Percentiles rank a stretch among this genome's conserved stretches.
Conservation (phyloP, 176 grass and related monocot genomes). For the Phyllostachys edulis region DNA sequence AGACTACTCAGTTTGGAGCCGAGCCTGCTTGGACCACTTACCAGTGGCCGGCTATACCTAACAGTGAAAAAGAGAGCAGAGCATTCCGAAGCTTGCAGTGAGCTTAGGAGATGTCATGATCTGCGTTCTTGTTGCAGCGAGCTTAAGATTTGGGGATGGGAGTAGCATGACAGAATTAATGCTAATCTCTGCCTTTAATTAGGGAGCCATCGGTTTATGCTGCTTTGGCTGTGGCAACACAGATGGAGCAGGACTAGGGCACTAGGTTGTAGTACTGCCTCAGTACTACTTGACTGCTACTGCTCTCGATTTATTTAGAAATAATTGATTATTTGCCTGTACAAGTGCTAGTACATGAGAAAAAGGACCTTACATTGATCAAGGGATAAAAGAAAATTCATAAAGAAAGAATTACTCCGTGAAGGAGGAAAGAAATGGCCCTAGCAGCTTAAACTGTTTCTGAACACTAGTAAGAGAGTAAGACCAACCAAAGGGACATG, state of each 20-base stretch:
- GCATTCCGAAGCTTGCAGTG: not conserved
- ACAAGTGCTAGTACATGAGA: not conserved
- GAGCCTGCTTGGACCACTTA: not conserved
- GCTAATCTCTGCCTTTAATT: conserved; percentile 25
- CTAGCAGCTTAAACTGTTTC: not conserved
- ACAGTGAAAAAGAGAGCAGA: not conserved
- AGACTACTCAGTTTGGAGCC: conserved; percentile 29
- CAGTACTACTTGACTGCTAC: conserved; percentile 1
- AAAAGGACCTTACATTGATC: not conserved
- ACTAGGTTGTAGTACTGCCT: conserved; percentile 1
- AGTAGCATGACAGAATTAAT: conserved; percentile 18
- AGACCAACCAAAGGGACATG: not conserved
- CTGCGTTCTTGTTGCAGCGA: not conserved
- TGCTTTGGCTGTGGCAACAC: conserved; percentile 27
- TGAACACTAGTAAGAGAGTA: not conserved
- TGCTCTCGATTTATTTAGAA: conserved; percentile 8
- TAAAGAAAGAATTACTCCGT: not conserved
- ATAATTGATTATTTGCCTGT: conserved; percentile 7
- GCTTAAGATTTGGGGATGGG: not conserved
- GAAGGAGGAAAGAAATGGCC: not conserved
- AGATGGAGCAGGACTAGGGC: not conserved
- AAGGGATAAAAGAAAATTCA: too few species aligned
- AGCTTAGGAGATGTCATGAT: not conserved
- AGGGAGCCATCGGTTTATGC: not conserved
- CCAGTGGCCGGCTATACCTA: conserved; percentile 3